Base-by-base conservation (phyloP, 257 asterid genomes). In the Verbena officinalis region DNA sequence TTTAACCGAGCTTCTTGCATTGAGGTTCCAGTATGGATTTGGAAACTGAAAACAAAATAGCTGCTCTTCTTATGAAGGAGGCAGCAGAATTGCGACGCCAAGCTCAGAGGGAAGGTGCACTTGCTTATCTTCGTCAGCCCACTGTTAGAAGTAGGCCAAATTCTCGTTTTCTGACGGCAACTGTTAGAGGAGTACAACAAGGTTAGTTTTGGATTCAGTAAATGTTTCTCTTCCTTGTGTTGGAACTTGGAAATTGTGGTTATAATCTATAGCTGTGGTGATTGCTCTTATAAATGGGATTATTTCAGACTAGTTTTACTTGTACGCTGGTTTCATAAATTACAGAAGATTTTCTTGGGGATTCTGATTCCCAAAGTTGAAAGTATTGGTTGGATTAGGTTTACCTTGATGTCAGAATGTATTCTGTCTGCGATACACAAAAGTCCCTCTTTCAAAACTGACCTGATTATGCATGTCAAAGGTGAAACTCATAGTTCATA, bases 151-250 rank as follows among this genome's bases (percentile, higher is more conserved):
- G 77, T 42, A 81, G 91, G 74, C 99, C 97, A 4, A 90, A 94
- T 82, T 90, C 95, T 15, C 95, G 99, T 34, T 94, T 94, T 78
- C 68, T 94, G 71, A 84, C 91, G 1, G 96, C 97, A 67, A 94
- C 97, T 64, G 97, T 94, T 40, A 95, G 79, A 73, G 96, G 99
- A 64, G 92, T 94, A 40, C 99, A 94, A 64, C 99, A 90, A 83
- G 96, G 99, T 83, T 59, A 17, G 79, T 57, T 59, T 70, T 9
- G 4, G 9, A 33, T 45, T 24, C 50, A 15, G n/a, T 38, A 20
- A 12, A 12, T 39, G 0, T 44, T 50, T 31, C 52, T 3, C 1
- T 15, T 12, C 16, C 49, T 8, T 20, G 24, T 24, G 24, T 72
- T 64, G 42, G 55, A 16, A 39, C n/a, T n/a, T n/a, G n/a, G n/a